Evolutionary conservation across 805 yeast genomes (phyloP).

Genomic region (Candida ovalis): DNA sequence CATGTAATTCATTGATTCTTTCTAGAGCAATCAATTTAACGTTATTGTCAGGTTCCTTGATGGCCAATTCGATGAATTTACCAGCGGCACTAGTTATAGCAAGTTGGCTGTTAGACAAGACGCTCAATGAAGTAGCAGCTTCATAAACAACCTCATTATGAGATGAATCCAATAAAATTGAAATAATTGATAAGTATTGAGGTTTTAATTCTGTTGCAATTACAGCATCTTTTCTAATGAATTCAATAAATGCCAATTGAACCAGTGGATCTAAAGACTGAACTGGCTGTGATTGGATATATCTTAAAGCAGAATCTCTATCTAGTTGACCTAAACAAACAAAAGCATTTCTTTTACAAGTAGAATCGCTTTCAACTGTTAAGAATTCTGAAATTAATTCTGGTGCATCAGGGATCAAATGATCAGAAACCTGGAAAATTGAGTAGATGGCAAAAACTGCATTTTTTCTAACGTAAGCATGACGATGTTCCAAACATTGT

Average conservation of each 20-base stretch:
- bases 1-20: conserved; percentile 73
- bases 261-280: conserved; percentile 73
- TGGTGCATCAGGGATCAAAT: conserved; percentile 93
- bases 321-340: conserved; percentile 78
- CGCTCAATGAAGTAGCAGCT: conserved; percentile 77
- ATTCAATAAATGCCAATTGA: conserved; percentile 88
- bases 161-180: conserved; percentile 68
- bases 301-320: conserved; percentile 80
- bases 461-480: conserved; percentile 95
- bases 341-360: conserved; percentile 94
- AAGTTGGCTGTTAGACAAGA: conserved; percentile 52
- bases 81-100: conserved; percentile 76
- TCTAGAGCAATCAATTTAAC: conserved; percentile 90
- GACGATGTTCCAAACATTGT: conserved; percentile 90
- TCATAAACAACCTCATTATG: conserved; percentile 80
- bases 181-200: conserved; percentile 67
- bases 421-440: conserved; percentile 77
- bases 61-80: conserved; percentile 83
- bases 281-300: conserved; percentile 67
- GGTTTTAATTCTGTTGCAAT: conserved; percentile 59
- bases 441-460: conserved; percentile 90
- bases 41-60: conserved; percentile 91
- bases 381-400: conserved; percentile 73
- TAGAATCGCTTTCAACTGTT: conserved; percentile 81
- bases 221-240: conserved; percentile 78